Percentiles rank a stretch among this genome's conserved stretches.
Evolutionary conservation across 345 rosid genomes (phyloP).

Genomic region (Salix arbutifolia): DNA sequence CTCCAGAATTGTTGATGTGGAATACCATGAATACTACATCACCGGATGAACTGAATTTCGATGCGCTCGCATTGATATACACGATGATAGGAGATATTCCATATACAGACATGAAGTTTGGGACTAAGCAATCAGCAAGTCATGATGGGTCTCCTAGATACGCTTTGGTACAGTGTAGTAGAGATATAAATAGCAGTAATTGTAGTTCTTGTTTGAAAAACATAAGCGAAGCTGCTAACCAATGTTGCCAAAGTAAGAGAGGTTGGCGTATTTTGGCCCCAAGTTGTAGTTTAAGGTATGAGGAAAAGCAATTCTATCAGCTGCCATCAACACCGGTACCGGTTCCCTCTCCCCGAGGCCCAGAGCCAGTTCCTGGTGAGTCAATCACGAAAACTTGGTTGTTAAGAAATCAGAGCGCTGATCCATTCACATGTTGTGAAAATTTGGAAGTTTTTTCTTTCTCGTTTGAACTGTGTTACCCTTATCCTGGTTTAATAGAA

Average conservation of each 20-base stretch:
- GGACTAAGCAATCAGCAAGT: background rate
- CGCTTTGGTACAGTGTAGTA: constrained; percentile 36
- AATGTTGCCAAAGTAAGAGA: constrained; percentile 20
- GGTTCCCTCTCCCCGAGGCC: constrained; percentile 7
- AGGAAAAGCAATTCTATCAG: constrained; percentile 11
- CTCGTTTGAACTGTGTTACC: too few species aligned
- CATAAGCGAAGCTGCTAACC: background rate
- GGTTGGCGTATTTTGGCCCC: constrained; percentile 36
- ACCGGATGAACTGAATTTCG: constrained; percentile 1
- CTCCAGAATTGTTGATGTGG: background rate
- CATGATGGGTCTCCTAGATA: constrained; percentile 8
- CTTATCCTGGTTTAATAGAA: too few species aligned
- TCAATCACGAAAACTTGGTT: background rate
- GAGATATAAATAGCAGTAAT: constrained; percentile 23
- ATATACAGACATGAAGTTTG: background rate
- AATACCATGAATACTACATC: constrained; percentile 12
- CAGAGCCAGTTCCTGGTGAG: constrained; percentile 16
- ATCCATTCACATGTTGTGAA: too few species aligned
- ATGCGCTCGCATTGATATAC: constrained; percentile 8
- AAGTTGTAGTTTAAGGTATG: constrained; percentile 34
- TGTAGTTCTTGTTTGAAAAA: constrained; percentile 18
- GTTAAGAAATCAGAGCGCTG: background rate
- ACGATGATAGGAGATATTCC: background rate
- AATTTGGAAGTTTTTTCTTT: too few species aligned
- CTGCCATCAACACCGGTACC: background rate